Conservation (phyloP, 345 rosid genomes). For the Punica granatum region DNA sequence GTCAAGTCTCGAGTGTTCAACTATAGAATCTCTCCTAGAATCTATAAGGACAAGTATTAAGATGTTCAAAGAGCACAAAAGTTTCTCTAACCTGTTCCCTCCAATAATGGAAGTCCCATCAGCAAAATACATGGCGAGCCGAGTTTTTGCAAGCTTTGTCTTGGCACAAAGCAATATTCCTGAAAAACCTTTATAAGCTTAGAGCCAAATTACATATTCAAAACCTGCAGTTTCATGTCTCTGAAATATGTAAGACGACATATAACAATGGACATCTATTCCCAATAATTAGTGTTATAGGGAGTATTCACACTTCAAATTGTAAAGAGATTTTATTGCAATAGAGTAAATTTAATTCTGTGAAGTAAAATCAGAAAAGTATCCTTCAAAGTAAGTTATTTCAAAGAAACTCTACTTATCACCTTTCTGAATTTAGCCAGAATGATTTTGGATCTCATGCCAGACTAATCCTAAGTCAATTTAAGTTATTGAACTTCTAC, state of each 20-base stretch:
- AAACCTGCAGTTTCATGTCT: background rate
- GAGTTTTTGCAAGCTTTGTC: constrained; percentile 71
- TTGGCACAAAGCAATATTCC: constrained; percentile 91
- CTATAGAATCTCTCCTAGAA: background rate
- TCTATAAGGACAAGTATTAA: background rate
- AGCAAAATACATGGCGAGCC: constrained; percentile 70
- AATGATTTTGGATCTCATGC: background rate
- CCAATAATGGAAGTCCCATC: constrained; percentile 65
- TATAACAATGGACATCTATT: background rate
- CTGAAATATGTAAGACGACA: background rate
- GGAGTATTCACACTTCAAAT: background rate
- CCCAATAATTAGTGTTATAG: background rate
- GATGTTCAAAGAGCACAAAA: background rate
- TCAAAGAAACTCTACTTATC: background rate
- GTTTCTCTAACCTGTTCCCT: constrained; percentile 34
- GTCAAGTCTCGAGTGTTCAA: background rate
- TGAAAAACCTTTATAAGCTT: constrained; percentile 23
- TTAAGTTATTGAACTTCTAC: background rate
- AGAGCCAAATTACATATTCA: background rate
- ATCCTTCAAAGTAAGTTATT: background rate
- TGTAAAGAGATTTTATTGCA: background rate
- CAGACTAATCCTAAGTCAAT: background rate
- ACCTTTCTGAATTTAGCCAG: background rate
- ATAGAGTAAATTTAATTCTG: background rate
- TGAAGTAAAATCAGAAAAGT: background rate